Conservation (phyloP, 2,329 filamentous ascomycete species). For the Mycosphaerella sp. region DNA sequence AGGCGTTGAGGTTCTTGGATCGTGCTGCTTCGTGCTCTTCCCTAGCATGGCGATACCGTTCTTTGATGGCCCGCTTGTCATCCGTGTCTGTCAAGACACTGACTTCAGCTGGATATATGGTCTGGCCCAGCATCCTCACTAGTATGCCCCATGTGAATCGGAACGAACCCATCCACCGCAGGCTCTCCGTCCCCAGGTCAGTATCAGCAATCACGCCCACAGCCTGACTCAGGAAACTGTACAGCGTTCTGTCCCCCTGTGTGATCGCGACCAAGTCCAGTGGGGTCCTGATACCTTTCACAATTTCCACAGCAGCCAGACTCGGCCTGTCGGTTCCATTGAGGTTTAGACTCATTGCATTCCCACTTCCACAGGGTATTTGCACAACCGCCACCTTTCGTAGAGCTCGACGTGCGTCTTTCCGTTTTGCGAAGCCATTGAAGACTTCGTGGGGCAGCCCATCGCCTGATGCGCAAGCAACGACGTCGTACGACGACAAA, state of each 20-base stretch:
- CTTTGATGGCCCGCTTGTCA: conserved; percentile 66
- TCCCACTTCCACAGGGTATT: conserved; percentile 87
- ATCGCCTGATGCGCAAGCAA: conserved; percentile 87
- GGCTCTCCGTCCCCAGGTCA: conserved; percentile 81
- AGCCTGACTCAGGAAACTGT: conserved; percentile 88
- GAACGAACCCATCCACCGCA: conserved; percentile 85
- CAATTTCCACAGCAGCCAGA: conserved; percentile 70
- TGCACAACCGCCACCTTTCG: conserved; percentile 74
- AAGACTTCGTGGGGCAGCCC: conserved; percentile 90
- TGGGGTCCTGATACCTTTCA: conserved; percentile 80
- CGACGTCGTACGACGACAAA: conserved; percentile 72
- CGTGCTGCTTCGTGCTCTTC: conserved; percentile 26
- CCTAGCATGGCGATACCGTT: conserved; percentile 54
- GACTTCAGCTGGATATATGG: conserved; percentile 81
- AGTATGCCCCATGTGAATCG: conserved; percentile 83
- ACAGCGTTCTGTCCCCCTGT: conserved; percentile 63
- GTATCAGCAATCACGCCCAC: conserved; percentile 85
- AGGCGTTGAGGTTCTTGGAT: conserved; percentile 21
- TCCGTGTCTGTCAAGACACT: conserved; percentile 76
- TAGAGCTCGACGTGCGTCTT: conserved; percentile 69
- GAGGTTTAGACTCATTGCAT: conserved; percentile 85
- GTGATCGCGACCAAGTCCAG: conserved; percentile 85
- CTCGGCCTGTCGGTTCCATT: conserved; percentile 73
- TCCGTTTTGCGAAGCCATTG: conserved; percentile 75
- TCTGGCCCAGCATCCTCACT: conserved; percentile 67